A percentile compares a stretch with the other conserved stretches of the same genome.
phyloP scores from a whole-genome alignment of 2,329 filamentous ascomycete genomes.

The Blastomyces silverae region DNA sequence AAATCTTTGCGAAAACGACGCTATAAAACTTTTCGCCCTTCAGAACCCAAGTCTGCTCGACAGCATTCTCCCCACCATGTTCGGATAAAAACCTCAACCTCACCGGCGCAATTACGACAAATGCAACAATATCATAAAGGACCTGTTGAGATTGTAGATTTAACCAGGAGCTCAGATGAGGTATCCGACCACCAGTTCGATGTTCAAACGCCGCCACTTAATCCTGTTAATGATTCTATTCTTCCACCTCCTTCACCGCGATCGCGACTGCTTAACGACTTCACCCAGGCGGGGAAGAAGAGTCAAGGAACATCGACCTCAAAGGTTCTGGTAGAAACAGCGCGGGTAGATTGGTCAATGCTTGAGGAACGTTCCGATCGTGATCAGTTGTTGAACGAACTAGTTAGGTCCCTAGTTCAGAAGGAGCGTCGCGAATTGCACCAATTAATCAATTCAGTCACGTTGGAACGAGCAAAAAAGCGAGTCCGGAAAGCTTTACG shows the following conservation, averaged over 20 bases:
- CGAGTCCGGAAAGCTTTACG: neutral
- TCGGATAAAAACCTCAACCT: neutral
- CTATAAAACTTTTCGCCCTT: conserved; percentile 14
- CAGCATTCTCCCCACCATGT: neutral
- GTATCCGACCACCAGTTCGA: conserved; percentile 20
- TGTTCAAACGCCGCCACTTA: conserved; percentile 35
- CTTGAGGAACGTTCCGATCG: conserved; percentile 39
- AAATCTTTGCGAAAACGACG: conserved; percentile 20
- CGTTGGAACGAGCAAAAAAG: conserved; percentile 4
- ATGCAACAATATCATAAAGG: conserved; percentile 7
- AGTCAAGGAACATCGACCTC: conserved; percentile 11
- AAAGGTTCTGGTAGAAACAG: conserved; percentile 26
- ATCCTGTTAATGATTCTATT: conserved; percentile 23
- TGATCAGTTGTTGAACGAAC: conserved; percentile 30
- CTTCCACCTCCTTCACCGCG: neutral
- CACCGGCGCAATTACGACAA: conserved; percentile 2
- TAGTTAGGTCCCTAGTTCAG: conserved; percentile 23
- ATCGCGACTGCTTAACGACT: conserved; percentile 6
- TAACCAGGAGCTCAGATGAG: conserved; percentile 28
- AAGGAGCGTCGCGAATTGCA: conserved; percentile 23
- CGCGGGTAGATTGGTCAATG: conserved; percentile 30
- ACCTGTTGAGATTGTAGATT: conserved; percentile 29
- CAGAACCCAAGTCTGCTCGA: conserved; percentile 1
- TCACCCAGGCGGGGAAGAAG: neutral
- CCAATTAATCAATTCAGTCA: conserved; percentile 16